Percentiles rank a stretch among this genome's conserved stretches.
phyloP scores from a whole-genome alignment of 2,329 filamentous ascomycete species.

The Diaporthe sp. region DNA sequence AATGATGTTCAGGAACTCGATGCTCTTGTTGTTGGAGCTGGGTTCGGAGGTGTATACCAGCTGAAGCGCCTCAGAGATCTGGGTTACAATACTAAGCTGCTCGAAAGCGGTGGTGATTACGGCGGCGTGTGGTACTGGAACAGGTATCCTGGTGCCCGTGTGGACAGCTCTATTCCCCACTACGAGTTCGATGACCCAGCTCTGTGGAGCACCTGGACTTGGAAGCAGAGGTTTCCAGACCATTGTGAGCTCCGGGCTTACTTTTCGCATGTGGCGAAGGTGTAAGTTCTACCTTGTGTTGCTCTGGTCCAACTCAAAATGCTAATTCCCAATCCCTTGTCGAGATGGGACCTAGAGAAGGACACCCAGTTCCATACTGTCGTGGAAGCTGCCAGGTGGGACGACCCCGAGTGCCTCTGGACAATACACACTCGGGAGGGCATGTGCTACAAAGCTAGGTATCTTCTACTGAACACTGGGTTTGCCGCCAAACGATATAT shows the following conservation, averaged over 20 bases:
- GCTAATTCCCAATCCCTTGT: background rate
- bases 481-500: constrained; percentile 37
- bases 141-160: constrained; percentile 35
- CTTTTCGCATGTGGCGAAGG: constrained; percentile 27
- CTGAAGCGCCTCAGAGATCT: constrained; percentile 24
- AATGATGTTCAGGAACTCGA: constrained; percentile 17
- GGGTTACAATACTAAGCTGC: constrained; percentile 28
- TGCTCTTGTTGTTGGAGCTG: constrained; percentile 37
- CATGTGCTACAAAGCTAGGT: constrained; percentile 19
- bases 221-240: constrained; percentile 36
- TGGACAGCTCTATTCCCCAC: constrained; percentile 25
- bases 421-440: constrained; percentile 23
- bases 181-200: constrained; percentile 37
- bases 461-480: constrained; percentile 30
- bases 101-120: constrained; percentile 28
- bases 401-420: constrained; percentile 24
- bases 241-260: constrained; percentile 33
- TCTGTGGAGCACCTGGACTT: constrained; percentile 33
- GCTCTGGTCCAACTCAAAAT: background rate
- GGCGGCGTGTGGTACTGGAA: constrained; percentile 35
- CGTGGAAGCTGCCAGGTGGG: constrained; percentile 31
- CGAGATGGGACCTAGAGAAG: constrained; percentile 36
- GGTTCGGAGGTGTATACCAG: constrained; percentile 39
- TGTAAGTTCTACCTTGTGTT: background rate
- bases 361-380: constrained; percentile 29